Evolutionary conservation across 306 rosid species (phyloP).

Genomic region (Morella rubra): DNA sequence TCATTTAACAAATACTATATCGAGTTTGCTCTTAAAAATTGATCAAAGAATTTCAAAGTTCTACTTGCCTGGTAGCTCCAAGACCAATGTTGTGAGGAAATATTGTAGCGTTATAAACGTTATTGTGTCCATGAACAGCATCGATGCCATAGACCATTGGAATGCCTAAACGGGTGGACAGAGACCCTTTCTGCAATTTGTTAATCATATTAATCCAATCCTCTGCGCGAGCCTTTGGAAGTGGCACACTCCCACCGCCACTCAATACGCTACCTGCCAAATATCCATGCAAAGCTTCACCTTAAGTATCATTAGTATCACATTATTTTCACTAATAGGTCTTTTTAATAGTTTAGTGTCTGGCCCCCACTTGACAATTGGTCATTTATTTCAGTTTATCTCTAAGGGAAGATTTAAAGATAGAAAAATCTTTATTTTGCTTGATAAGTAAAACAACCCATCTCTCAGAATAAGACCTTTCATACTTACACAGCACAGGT

Average conservation of each 20-base stretch:
- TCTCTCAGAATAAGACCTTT: neutral
- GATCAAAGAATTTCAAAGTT: slow-evolving; percentile 9
- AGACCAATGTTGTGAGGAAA: slow-evolving; percentile 95
- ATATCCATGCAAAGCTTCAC: slow-evolving; percentile 15
- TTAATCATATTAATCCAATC: slow-evolving; percentile 96
- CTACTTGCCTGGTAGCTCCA: slow-evolving; percentile 91
- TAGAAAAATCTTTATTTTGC: neutral
- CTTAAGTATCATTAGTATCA: slow-evolving; percentile 5
- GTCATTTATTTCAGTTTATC: neutral
- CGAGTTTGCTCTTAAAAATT: neutral
- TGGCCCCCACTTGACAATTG: neutral
- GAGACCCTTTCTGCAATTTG: slow-evolving; percentile 76
- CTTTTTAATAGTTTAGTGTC: neutral
- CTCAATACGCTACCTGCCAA: slow-evolving; percentile 90
- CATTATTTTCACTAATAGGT: neutral
- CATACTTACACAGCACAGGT: neutral
- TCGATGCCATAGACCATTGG: slow-evolving; percentile 98
- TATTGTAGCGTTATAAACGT: slow-evolving; percentile 88
- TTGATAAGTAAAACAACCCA: neutral
- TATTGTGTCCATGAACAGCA: slow-evolving; percentile 98
- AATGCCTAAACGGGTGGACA: slow-evolving; percentile 77
- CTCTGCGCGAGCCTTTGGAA: slow-evolving; percentile 77
- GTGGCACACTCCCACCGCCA: slow-evolving; percentile 93
- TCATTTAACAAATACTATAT: neutral
- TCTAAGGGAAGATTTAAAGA: neutral